Percentiles rank a stretch among this genome's conserved stretches.
Evolutionary conservation across 129 eudicot genomes (phyloP).

Genomic region (Mikania micrantha): DNA sequence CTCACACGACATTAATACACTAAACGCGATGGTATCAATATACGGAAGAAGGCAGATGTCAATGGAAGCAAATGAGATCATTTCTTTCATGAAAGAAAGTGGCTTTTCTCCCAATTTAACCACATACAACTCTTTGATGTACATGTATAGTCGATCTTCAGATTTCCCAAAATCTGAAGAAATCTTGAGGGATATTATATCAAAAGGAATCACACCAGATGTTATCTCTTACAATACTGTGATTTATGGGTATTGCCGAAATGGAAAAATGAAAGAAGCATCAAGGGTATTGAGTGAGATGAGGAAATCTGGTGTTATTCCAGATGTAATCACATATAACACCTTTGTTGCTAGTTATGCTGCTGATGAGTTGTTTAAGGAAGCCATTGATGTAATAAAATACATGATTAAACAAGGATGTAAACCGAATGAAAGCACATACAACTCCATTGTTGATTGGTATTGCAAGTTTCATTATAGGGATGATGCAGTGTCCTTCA

Average conservation of each 20-base stretch:
- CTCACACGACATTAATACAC: constrained; percentile 45
- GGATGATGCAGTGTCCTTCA: constrained; percentile 61
- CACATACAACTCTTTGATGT: constrained; percentile 82
- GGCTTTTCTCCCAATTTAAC: constrained; percentile 81
- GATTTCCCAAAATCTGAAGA: constrained; percentile 66
- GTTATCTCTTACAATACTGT: constrained; percentile 80
- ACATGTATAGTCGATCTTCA: constrained; percentile 73
- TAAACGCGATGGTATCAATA: constrained; percentile 84
- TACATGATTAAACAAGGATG: constrained; percentile 86
- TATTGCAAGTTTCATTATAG: constrained; percentile 60
- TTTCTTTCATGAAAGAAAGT: constrained; percentile 52
- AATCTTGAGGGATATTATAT: constrained; percentile 51
- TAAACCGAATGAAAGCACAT: constrained; percentile 67
- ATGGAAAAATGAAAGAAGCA: constrained; percentile 73
- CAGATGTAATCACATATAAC: constrained; percentile 75
- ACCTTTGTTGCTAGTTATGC: constrained; percentile 82
- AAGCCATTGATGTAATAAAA: constrained; percentile 68
- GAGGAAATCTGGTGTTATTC: constrained; percentile 51
- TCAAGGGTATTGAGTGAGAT: constrained; percentile 60
- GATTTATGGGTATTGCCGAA: constrained; percentile 76
- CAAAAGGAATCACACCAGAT: constrained; percentile 65
- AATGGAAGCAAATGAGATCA: constrained; percentile 55
- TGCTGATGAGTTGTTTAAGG: constrained; percentile 59
- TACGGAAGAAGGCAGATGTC: constrained; percentile 80
- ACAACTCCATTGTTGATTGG: constrained; percentile 75